phyloP scores from a whole-genome alignment of 768 basidiomycete genomes.

The Podaxis sp. region DNA sequence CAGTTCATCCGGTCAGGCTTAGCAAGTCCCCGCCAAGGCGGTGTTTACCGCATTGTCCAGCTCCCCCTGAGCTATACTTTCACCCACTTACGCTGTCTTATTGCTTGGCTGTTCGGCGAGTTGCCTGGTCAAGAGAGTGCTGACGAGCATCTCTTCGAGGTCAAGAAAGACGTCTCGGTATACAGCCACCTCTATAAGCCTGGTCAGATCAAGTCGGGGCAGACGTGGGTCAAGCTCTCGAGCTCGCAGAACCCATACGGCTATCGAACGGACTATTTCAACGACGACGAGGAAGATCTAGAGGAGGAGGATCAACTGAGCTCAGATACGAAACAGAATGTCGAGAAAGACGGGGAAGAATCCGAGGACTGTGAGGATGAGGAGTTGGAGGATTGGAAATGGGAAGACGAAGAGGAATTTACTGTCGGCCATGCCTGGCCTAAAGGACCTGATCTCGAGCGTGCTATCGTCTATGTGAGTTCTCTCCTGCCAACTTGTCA shows the following conservation, averaged over 20 bases:
- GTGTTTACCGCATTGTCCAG: slow-evolving; percentile 64
- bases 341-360: slow-evolving; percentile 23
- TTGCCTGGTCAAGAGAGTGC: slow-evolving; percentile 20
- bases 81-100: slow-evolving; percentile 58
- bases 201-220: slow-evolving; percentile 53
- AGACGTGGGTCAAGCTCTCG: slow-evolving; percentile 52
- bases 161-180: slow-evolving; percentile 47
- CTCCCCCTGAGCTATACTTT: slow-evolving; percentile 74
- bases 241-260: slow-evolving; percentile 51
- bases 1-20: slow-evolving; percentile 46
- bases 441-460: slow-evolving; percentile 37
- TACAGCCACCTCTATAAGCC: slow-evolving; percentile 39
- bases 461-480: slow-evolving; percentile 68
- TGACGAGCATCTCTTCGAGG: slow-evolving; percentile 61
- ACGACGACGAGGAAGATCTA: slow-evolving; percentile 27
- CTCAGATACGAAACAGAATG: slow-evolving; percentile 31
- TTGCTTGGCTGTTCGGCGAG: slow-evolving; percentile 58
- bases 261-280: slow-evolving; percentile 35
- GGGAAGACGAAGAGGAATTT: slow-evolving; percentile 72
- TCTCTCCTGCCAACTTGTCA: background rate
- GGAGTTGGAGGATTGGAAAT: slow-evolving; percentile 54
- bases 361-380: slow-evolving; percentile 23
- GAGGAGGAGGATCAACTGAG: slow-evolving; percentile 41
- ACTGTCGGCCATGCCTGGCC: slow-evolving; percentile 61
- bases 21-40: slow-evolving; percentile 36